Evolutionary conservation across 805 yeast genomes (phyloP).

Genomic region (Saccharomycopsis selenospora): DNA sequence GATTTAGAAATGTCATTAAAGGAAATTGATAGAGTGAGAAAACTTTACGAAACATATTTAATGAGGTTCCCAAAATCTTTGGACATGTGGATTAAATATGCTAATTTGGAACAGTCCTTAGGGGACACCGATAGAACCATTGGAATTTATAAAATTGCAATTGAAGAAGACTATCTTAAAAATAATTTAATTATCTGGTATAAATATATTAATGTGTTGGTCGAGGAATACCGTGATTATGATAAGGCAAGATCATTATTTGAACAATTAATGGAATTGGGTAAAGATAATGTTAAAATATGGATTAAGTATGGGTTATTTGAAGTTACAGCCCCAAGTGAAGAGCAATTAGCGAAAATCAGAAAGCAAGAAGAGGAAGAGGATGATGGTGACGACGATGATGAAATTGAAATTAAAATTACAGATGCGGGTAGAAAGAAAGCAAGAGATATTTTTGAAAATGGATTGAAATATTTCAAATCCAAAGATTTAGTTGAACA

Average conservation of each 20-base stretch:
- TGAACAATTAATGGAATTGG: conserved; percentile 31
- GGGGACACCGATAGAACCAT: conserved; percentile 67
- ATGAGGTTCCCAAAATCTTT: conserved; percentile 38
- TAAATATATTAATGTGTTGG: conserved; percentile 45
- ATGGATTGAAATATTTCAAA: conserved; percentile 43
- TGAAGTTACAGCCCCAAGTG: conserved; percentile 59
- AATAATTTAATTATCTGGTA: conserved; percentile 29
- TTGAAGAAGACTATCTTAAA: conserved; percentile 25
- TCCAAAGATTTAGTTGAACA: conserved; percentile 31
- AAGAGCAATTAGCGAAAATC: conserved; percentile 39
- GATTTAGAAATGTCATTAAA: conserved; percentile 57
- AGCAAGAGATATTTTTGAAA: conserved; percentile 50
- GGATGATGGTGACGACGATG: conserved; percentile 33
- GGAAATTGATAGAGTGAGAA: conserved; percentile 76
- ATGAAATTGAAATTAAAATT: conserved; percentile 42
- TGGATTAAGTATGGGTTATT: conserved; percentile 69
- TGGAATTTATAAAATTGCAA: conserved; percentile 52
- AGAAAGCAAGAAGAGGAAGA: conserved; percentile 22
- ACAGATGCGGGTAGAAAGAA: conserved; percentile 42
- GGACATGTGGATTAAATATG: conserved; percentile 54
- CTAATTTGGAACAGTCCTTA: conserved; percentile 57
- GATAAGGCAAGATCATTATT: conserved; percentile 47
- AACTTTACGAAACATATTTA: conserved; percentile 60
- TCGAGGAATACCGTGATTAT: conserved; percentile 53
- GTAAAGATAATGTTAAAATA: conserved; percentile 30